Evolutionary conservation across 1,284 basidiomycete genomes (phyloP), one percentile per base, ranked within the genome.

Genomic region (Erythrobasidium hasegawianum): DNA sequence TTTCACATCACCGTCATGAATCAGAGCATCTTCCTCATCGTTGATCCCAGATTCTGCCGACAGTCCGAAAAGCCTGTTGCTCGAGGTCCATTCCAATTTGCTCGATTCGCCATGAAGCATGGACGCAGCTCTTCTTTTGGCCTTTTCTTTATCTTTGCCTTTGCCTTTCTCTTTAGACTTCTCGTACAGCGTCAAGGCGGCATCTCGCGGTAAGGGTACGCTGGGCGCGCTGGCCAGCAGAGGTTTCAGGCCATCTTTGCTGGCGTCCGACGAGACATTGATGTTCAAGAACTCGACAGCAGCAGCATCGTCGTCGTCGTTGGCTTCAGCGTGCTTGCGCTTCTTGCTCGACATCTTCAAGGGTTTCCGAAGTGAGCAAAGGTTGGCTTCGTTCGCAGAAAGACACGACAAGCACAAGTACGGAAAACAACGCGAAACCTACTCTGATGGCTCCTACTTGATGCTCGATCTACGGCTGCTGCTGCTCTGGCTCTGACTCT

Each of bases 71-170:
- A 53, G 50, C 50, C 50, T 53, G 24, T 65, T 65, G 38, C 50
- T 26, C n/a, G 43, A 50, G 8, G 54, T 65, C 62, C 62, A 65
- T 18, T 65, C 62, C 41, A 65, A 53, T 53, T 65, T 65, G 47
- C 55, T 56, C 55, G 62, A 65, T 20, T 65, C 56, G 20, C 62
- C 62, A 33, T 65, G 62, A 14, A 65, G 62, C 62, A 65, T 65
- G 0, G 62, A 65, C 5, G 56, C 27, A 18, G 27, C 55, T 39
- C 55, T 47, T 11, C 56, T 43, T 38, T 65, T 55, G 2, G 41
- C 43, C 47, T 65, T 65, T 41, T 58, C 58, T 41, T 60, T 67
- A 49, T 60, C 53, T 2, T 50, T 47, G 39, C 43, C 49, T 60
- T 49, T 57, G 24, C 26, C 20, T 18, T 52, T 52, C 24, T 43